Evolutionary conservation across 2,329 filamentous ascomycete species (phyloP), one percentile per base, ranked within the genome.

Genomic region (Chalaropsis ovoidea): DNA sequence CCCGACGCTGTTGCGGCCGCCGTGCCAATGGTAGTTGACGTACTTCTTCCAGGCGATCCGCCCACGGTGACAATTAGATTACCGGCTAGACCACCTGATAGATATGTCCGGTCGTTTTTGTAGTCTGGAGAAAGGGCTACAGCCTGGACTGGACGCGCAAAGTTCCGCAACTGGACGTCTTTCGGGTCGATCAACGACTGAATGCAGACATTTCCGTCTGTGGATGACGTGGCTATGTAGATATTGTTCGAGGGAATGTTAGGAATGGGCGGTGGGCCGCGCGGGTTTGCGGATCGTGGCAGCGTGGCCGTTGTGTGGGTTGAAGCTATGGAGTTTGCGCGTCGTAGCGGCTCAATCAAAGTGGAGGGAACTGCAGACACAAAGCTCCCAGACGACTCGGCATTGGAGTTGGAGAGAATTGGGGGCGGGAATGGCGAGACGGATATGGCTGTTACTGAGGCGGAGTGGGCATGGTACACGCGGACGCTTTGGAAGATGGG

Each of bases 111-210:
- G 73, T 99, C 94, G 66, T 82, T 89, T 73, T 89, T 96, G 77
- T 90, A 99, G 63, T 97, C 91, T 0, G 94, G 94, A 0, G 94
- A 97, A n/a, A 99, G 76, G 0, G 92, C 90, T 1, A 99, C 90
- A 5, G 91, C 86, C 72, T 96, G 91, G 2, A 99, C 86, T 0
- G 95, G 95, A 3, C 95, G 84, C 1, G 90, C 90, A 77, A 97
- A 99, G 73, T 96, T 96, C 35, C 94, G 86, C 35, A 97, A 76
- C 67, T 91, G 87, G 1, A 96, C 91, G 76, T 99, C 94, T 71
- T 91, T 95, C 45, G 87, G 77, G 72, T 99, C 93, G 22, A 94
- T 77, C 22, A 99, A 77, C 0, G 90, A 95, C 67, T 91, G 87
- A 0, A 99, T 84, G 71, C 94, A 97, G 15, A 99, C 90, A 72